Base-by-base conservation (phyloP, 1,139 yeast genomes). In the Lodderomyces theae region DNA sequence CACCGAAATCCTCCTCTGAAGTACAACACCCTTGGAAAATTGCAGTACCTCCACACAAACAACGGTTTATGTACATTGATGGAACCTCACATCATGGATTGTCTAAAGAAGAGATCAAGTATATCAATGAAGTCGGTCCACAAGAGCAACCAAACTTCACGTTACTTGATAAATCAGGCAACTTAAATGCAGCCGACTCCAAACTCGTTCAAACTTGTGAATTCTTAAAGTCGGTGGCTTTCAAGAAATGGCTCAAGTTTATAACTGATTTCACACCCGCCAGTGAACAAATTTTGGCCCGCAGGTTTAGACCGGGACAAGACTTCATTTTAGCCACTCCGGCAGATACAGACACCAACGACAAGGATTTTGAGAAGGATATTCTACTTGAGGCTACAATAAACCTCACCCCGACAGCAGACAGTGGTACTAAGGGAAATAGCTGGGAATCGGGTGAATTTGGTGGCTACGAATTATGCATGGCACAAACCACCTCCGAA, bases 401-500 rank as follows among this genome's bases (percentile, higher is more conserved):
- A 42, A 79, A 81, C 41, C 60, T 88, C 42, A 90, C 96, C 0
- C 95, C 95, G 1, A 80, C 87, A 3, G 77, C 77, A 2, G 34
- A 31, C 15, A 28, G 11, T 15, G 31, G 18, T 15, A 44, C 50
- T 13, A 58, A 60, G 36, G 55, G 63, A 3, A 72, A 72, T 50
- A 86, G 85, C 43, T 87, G 96, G 96, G 87, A 79, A 45, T 74
- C 78, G 41, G 97, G 96, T 13, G 96, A 87, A 52, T 69, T 72
- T 43, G 99, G 99, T 28, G 99, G 97, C 1, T 94, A 94, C 62
- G 97, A 92, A 54, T 69, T 94, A 40, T 85, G 94, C 55, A 86
- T 94, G 94, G 74, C 80, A 11, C 80, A 78, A 34, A 74, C 64
- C 4, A 74, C 64, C 5, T 12, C 21, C 4, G 36, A 66, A 2